Evolutionary conservation across 768 basidiomycete species (phyloP), one percentile per base, ranked within the genome.

Genomic region (Pholiota molesta): DNA sequence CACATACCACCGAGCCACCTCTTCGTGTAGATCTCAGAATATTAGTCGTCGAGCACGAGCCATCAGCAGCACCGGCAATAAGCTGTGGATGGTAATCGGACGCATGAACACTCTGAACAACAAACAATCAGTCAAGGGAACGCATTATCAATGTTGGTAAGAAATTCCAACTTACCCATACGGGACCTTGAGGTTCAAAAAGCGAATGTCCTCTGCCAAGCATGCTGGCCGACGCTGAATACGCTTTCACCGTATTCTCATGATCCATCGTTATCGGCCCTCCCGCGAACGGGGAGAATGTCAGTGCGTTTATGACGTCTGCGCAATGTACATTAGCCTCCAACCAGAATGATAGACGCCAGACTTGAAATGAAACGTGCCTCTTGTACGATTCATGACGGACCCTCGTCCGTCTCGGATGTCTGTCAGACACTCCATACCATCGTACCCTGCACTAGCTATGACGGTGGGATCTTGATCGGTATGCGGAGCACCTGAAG

Each of bases 21-120:
- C 90, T 78, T 47, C 91, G 78, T 0, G 89, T 88, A 0, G 87
- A 83, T 57, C 86, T 79, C 33, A 92, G 76, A 47, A 83, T 79
- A 68, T 93, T 93, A 7, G 89, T 92, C 2, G 90, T 94, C 44
- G 81, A 78, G 65, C 89, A 90, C 0, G 87, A 79, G 0, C 97
- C 97, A 74, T 99, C 97, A 0, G 92, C 86, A 6, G 90, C 87
- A 6, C 89, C 92, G 14, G 90, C 83, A 0, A 90, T 91, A 4
- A 97, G 75, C 71, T 95, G 92, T 5, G 94, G 89, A 68, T 98
- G 97, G 68, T 89, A 90, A 51, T 97, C 91, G 0, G 95, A 97
- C 1, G 87, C 79, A 59, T 82, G 78, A 28, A 95, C 73, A 59
- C 81, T 85, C 95, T 96, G 68, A 17, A 58, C 28, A 29, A 60